phyloP scores from a whole-genome alignment of 2,329 filamentous ascomycete species.

The Diaporthe helianthi region DNA sequence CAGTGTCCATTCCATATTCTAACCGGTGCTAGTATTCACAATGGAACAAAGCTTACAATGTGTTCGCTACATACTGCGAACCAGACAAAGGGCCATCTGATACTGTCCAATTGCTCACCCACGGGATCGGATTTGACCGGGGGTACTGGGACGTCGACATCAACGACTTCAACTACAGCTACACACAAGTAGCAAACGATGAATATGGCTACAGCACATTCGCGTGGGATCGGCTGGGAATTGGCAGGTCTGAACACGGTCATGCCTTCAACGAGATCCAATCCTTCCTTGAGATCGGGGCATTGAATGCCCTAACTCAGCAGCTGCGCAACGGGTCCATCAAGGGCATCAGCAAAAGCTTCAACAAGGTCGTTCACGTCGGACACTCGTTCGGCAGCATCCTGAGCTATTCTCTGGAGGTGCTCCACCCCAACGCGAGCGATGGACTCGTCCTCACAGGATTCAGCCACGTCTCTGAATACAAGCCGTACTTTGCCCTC shows the following conservation, averaged over 20 bases:
- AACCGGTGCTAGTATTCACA: constrained; percentile 48
- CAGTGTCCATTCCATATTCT: background rate
- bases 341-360: constrained; percentile 32
- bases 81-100: constrained; percentile 54
- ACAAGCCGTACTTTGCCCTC: constrained; percentile 51
- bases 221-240: constrained; percentile 30
- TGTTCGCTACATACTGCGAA: constrained; percentile 67
- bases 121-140: constrained; percentile 63
- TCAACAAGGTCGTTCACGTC: constrained; percentile 60
- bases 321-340: constrained; percentile 26
- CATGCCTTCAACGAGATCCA: constrained; percentile 33
- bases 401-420: constrained; percentile 62
- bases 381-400: constrained; percentile 71
- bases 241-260: constrained; percentile 26
- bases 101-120: constrained; percentile 56
- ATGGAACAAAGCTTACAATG: constrained; percentile 61
- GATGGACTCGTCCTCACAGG: constrained; percentile 68
- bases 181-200: constrained; percentile 16
- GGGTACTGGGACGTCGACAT: constrained; percentile 42
- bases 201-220: constrained; percentile 32
- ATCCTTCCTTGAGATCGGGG: constrained; percentile 29
- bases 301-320: constrained; percentile 23
- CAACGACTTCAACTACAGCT: constrained; percentile 31
- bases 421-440: constrained; percentile 58
- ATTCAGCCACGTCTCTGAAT: constrained; percentile 58